Base-by-base conservation (phyloP, 495 filamentous ascomycete genomes). In the Aspergillus nanangensis region DNA sequence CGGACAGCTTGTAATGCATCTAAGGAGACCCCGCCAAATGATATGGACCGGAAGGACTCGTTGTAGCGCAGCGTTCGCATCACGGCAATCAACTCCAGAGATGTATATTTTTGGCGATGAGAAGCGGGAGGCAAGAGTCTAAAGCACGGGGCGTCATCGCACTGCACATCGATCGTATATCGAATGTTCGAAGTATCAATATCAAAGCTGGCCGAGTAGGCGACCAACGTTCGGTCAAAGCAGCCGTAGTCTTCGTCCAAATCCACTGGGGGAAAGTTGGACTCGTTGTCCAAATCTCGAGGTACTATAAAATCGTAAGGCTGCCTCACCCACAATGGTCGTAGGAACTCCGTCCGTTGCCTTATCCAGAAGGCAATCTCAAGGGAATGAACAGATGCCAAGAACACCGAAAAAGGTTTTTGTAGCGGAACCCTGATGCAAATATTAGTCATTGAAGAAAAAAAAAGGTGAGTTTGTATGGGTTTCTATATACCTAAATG, bases 21-120 rank as follows among this genome's bases (percentile, higher is more conserved):
- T 8, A 98, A 74, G 48, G 76, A 80, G 38, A 95, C 78, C 21
- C 84, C 81, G 11, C 75, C 68, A 61, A 96, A 96, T 1, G 90
- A 96, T 29, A 98, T 78, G 1, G 88, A 85, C 41, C 75, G 76
- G 62, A 96, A 96, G 11, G 80, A 86, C 60, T 95, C 89, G 55
- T 96, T 96, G 67, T 95, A 98, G 27, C 93, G 79, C 38, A 98
- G 67, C 5, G 93, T 80, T 15, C 92, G 80, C 73, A 96, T 78
- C 19, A 96, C 79, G 2, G 93, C 90, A 31, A 98, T 70, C 19
- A 96, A 62, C 62, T 96, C 93, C 38, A 84, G 59, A 5, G 78
- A 61, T 3, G 74, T 80, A 56, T 98, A 98, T 27, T 75, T 71
- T 3, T 69, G 64, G 39, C 67, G 63, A 24, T 61, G 69, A 5